Evolutionary conservation across 148 eudicot species (phyloP).

Genomic region (Chenopodium album): DNA sequence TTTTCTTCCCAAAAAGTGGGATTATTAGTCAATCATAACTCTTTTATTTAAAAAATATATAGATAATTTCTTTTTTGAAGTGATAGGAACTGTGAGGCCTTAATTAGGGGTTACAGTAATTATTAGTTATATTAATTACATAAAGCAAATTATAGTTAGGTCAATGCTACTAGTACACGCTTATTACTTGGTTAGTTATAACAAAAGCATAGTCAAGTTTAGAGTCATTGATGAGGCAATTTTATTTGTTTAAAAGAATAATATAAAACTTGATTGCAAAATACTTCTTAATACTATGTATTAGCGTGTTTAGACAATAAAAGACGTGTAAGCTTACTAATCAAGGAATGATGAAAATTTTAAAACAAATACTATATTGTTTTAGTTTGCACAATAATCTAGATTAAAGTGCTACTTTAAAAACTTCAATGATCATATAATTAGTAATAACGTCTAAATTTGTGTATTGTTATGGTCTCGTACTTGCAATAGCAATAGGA

Average conservation of each 20-base stretch:
- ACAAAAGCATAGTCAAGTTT: slow-evolving; percentile 11
- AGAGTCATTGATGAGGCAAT: background rate
- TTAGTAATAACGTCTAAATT: too few species aligned
- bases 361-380: too few species aligned
- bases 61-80: background rate
- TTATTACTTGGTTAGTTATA: slow-evolving; percentile 12
- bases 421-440: too few species aligned
- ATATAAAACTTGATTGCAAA: too few species aligned
- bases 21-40: slow-evolving; percentile 10
- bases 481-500: background rate
- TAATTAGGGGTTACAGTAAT: background rate
- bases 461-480: background rate
- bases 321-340: too few species aligned
- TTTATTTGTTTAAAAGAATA: too few species aligned
- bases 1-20: slow-evolving; percentile 26
- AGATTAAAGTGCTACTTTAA: too few species aligned
- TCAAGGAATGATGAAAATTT: too few species aligned
- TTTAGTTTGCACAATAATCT: too few species aligned
- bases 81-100: slow-evolving; percentile 22
- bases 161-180: slow-evolving; percentile 26
- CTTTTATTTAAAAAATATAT: background rate
- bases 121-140: slow-evolving; percentile 30
- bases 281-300: too few species aligned
- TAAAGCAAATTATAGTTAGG: slow-evolving; percentile 18
- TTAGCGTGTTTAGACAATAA: too few species aligned